Evolutionary conservation across 2,329 filamentous ascomycete genomes (phyloP), one percentile per base, ranked within the genome.

Genomic region (Scedosporium dehoogii): DNA sequence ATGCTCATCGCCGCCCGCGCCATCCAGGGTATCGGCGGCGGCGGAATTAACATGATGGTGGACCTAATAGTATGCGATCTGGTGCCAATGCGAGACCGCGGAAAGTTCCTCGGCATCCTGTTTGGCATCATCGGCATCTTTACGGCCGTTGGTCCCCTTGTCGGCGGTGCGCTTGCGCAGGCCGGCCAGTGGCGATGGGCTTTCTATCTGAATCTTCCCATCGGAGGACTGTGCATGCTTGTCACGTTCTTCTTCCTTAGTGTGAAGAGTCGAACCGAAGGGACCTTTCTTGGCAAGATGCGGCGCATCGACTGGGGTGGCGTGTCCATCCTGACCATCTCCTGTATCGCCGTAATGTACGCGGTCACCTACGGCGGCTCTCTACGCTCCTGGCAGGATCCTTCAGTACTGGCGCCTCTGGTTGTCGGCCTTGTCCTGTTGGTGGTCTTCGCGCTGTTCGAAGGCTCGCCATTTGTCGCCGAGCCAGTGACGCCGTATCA

Each of bases 1-100:
- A 77, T 79, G 68, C 72, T 88, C 2, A 82, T 88, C 14, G 76
- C 74, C 3, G 77, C 74, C 4, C 71, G 76, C 1, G 70, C 64
- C 0, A 66, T 59, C 7, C 82, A 86, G 62, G 84, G 85, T 0
- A 59, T 73, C 1, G 75, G 76, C 0, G 69, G 66, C 2, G 72
- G 70, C 7, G 76, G 75, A 5, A 71, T 76, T 51, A 70, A 67
- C 53, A 63, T 73, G 21, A 66, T 75, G 18, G 65, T 69, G 38
- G 71, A 75, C 18, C 18, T 59, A 12, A 44, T 59, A 18, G 38
- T 59, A 10, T 59, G 58, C 23, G 58, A 69, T 27, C 66, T 65
- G 63, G 75, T 75, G 12, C 76, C 74, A 21, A 70, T 75, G 23
- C 71, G 75, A 57, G 77, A 76, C 65, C 72, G 75, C 63, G 64